Conservation (phyloP, 345 rosid species). For the Bretschneidera sinensis region DNA sequence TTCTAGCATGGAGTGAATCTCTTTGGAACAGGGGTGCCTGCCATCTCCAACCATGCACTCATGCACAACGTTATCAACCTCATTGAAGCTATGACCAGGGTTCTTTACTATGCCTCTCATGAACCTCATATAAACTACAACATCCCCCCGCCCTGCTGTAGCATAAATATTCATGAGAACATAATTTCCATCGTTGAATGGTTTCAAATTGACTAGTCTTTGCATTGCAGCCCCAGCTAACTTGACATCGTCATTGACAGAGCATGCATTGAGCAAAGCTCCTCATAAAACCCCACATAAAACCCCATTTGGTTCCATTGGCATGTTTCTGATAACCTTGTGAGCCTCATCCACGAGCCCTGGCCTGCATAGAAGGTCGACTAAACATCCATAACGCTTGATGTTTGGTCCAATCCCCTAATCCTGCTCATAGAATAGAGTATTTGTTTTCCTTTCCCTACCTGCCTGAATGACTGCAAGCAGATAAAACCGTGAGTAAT, state of each 20-base stretch:
- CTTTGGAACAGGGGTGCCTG: too few species aligned
- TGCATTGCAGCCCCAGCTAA: slow-evolving; percentile 33
- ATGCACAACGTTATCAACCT: too few species aligned
- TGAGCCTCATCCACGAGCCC: slow-evolving; percentile 39
- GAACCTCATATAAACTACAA: slow-evolving; percentile 33
- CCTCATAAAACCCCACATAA: slow-evolving; percentile 50
- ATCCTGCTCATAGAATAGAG: slow-evolving; percentile 18
- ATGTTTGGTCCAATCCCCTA: slow-evolving; percentile 23
- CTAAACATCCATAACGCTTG: slow-evolving; percentile 49
- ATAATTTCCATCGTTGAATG: slow-evolving; percentile 39
- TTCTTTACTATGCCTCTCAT: too few species aligned
- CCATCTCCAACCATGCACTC: too few species aligned
- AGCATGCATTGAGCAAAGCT: slow-evolving; percentile 40
- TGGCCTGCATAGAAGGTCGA: slow-evolving; percentile 39
- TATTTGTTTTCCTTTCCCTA: slow-evolving; percentile 22
- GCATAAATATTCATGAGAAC: slow-evolving; percentile 45
- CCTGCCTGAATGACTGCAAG: slow-evolving; percentile 25
- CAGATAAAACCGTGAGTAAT: slow-evolving; percentile 18
- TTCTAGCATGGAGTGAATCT: too few species aligned
- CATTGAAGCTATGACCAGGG: too few species aligned
- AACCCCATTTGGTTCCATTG: slow-evolving; percentile 30
- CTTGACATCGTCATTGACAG: slow-evolving; percentile 23
- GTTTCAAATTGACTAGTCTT: slow-evolving; percentile 32
- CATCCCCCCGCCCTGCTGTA: slow-evolving; percentile 34
- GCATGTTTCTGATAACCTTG: slow-evolving; percentile 33